Percentiles rank a stretch among this genome's conserved stretches.
Conservation (phyloP, 1,284 basidiomycete species). For the Agroathelia rolfsii region DNA sequence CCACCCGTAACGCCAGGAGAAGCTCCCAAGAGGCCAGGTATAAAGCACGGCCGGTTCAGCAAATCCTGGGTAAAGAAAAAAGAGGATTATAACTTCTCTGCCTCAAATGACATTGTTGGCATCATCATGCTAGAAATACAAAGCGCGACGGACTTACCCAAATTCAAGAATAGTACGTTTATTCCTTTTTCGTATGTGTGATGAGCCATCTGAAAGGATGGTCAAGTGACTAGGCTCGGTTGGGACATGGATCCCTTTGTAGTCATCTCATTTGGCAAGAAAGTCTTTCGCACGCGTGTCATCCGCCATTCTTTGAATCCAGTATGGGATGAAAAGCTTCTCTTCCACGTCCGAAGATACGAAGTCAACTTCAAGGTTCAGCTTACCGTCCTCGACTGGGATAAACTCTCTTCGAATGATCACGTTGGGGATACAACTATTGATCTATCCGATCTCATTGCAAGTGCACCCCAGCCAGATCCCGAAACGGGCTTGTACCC, state of each 20-base stretch:
- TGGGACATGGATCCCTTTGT: slow-evolving; percentile 99
- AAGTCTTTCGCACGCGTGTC: slow-evolving; percentile 90
- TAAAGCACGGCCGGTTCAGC: slow-evolving; percentile 12
- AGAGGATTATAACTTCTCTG: slow-evolving; percentile 55
- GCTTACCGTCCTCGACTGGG: slow-evolving; percentile 87
- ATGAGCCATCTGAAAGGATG: slow-evolving; percentile 4
- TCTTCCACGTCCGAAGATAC: slow-evolving; percentile 89
- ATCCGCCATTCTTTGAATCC: slow-evolving; percentile 86
- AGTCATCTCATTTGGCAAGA: slow-evolving; percentile 93
- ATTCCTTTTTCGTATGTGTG: slow-evolving; percentile 1
- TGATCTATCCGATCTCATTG: slow-evolving; percentile 62
- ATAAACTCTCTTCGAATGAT: slow-evolving; percentile 86
- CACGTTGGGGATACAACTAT: slow-evolving; percentile 72
- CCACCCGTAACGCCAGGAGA: too few species aligned
- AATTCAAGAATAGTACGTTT: slow-evolving; percentile 74
- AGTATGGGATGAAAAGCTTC: slow-evolving; percentile 89
- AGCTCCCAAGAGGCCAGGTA: slow-evolving; percentile 18
- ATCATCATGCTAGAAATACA: slow-evolving; percentile 55
- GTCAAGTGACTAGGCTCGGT: slow-evolving; percentile 67
- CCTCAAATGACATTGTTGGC: slow-evolving; percentile 63
- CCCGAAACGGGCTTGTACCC: slow-evolving; percentile 66
- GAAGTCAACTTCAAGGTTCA: slow-evolving; percentile 74
- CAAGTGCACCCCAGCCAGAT: slow-evolving; percentile 66
- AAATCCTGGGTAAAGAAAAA: slow-evolving; percentile 27
- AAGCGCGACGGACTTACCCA: slow-evolving; percentile 75